Percentiles rank a stretch among this genome's conserved stretches.
Evolutionary conservation across 73 alveolate species (phyloP).

Genomic region (Paramecium biaurelia): DNA sequence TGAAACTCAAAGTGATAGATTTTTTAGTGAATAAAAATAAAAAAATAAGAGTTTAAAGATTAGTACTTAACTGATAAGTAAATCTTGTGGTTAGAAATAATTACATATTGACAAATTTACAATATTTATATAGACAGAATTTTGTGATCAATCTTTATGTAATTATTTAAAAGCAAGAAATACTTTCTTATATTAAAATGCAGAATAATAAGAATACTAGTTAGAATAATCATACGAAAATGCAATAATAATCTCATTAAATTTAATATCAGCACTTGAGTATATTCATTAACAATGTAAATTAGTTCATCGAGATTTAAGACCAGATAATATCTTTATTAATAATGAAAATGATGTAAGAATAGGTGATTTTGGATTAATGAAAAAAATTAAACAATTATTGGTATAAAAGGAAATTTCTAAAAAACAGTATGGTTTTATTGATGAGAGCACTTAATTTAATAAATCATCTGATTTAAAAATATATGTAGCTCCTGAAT

Average conservation of each 20-base stretch:
- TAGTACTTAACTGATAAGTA: neutral
- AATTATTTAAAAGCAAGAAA: neutral
- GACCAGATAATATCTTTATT: constrained; percentile 10
- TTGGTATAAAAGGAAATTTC: neutral
- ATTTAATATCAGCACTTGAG: neutral
- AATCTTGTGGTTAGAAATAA: neutral
- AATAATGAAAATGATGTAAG: neutral
- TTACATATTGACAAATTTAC: neutral
- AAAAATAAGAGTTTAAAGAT: neutral
- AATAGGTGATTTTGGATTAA: constrained; percentile 14
- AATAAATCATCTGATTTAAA: neutral
- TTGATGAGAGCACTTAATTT: neutral
- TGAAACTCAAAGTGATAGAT: neutral
- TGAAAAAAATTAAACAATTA: neutral
- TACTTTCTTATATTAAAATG: neutral
- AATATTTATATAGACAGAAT: neutral
- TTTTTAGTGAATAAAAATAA: neutral
- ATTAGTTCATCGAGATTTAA: constrained; percentile 25
- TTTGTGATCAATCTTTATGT: neutral
- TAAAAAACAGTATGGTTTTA: neutral
- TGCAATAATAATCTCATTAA: neutral
- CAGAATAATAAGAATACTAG: neutral
- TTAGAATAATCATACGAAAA: neutral
- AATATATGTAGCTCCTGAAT: neutral
- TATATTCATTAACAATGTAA: constrained; percentile 15